Base-by-base conservation (phyloP, 2,329 filamentous ascomycete genomes). In the Juglanconis sp. region DNA sequence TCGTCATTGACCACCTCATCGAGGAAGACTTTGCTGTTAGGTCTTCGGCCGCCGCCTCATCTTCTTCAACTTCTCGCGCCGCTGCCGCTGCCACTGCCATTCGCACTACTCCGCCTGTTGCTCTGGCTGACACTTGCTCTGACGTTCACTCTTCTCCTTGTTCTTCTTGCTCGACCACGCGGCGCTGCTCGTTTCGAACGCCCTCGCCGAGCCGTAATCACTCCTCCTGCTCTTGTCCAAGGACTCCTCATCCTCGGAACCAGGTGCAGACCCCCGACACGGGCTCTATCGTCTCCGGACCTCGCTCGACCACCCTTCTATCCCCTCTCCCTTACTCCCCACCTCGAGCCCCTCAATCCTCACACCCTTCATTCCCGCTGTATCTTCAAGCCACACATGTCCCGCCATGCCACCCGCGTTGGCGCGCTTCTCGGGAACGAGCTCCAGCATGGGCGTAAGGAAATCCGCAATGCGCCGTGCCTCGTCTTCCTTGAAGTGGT, bases 361-460 rank as follows among this genome's bases (percentile, higher is more conserved):
- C 59, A 94, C 76, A 10, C 83, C 84, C 68, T 93, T 88, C 93
- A 99, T 98, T 7, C 93, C 94, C 38, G 89, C 88, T 3, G 93
- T 93, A 66, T 92, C 90, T 63, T 90, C 86, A 66, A 98, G 76
- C 84, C 94, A 98, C 5, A 79, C 73, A 68, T 96, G 92, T 6
- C 89, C 88, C 4, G 90, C 88, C 95, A 98, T 98, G 5, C 95
- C 95, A 40, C 95, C 95, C 1, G 95, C 95, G 71, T 98, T 99
- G 10, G 95, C 95, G 46, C 95, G 83, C 74, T 91, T 90, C 62
- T 94, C 91, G 0, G 95, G 95, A 46, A 92, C 77, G 31, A 99
- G 79, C 73, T 97, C 92, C 44, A 99, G 80, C 92, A 98, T 96
- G 0, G 95, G 95, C 1, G 87, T 81, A 60, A 99, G 74, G 75